A percentile compares a stretch with the other conserved stretches of the same genome.
Conservation (phyloP, 2,329 filamentous ascomycete species). For the Colletotrichum sp. region DNA sequence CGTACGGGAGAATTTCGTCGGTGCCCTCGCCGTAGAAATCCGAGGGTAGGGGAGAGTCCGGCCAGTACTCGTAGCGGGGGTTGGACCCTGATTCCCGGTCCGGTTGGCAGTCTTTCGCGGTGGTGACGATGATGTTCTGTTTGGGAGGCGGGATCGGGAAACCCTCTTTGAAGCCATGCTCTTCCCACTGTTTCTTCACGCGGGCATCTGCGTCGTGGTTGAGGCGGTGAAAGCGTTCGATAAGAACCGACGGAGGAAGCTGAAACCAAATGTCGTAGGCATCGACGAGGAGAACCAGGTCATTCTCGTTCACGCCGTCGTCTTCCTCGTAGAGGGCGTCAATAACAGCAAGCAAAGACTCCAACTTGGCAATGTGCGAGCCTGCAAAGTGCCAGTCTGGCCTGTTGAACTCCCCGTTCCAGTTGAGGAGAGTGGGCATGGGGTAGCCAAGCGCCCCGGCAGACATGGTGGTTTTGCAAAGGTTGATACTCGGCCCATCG, state of each 20-base stretch:
- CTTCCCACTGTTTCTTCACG: constrained; percentile 26
- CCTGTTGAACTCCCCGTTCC: constrained; percentile 39
- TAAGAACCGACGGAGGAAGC: constrained; percentile 38
- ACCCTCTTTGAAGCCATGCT: background rate
- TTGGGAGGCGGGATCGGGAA: constrained; percentile 34
- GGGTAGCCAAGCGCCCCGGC: constrained; percentile 42
- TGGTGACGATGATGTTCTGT: constrained; percentile 36
- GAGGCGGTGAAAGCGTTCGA: constrained; percentile 37
- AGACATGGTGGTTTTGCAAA: constrained; percentile 43
- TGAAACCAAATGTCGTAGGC: constrained; percentile 45
- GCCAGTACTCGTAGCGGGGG: constrained; percentile 40
- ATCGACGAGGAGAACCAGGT: constrained; percentile 40
- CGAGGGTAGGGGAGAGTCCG: constrained; percentile 34
- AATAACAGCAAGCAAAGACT: constrained; percentile 34
- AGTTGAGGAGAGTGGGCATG: constrained; percentile 38
- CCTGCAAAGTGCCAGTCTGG: constrained; percentile 40
- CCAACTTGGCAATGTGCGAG: constrained; percentile 42
- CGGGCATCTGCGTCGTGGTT: constrained; percentile 37
- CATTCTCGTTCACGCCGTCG: constrained; percentile 27
- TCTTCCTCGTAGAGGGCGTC: constrained; percentile 28
- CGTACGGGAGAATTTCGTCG: constrained; percentile 28
- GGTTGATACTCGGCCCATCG: constrained; percentile 37
- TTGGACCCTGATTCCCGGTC: constrained; percentile 34
- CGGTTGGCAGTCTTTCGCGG: constrained; percentile 39
- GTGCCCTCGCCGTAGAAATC: constrained; percentile 38